These are phyloP conservation scores for Pulicaria dysenterica DNA, from an alignment of 129 eudicot genomes.

Conservation along the genomic window DNA sequence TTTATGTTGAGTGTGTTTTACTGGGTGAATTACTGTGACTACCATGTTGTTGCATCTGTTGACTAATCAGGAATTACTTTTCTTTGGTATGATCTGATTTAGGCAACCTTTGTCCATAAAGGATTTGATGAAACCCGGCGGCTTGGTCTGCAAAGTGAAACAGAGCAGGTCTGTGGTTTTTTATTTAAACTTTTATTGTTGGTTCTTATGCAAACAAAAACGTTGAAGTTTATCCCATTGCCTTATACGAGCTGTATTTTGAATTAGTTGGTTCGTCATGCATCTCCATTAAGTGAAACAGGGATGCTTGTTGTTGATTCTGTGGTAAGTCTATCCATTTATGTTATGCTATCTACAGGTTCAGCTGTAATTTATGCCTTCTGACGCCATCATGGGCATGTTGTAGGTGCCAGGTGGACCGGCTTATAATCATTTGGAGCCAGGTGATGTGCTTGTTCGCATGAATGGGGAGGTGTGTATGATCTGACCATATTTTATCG, in stretches of 20 bases:
- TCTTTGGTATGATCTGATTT: conserved; percentile 34
- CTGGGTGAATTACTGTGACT: conserved; percentile 13
- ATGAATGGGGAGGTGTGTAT: conserved; percentile 78
- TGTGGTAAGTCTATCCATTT: conserved; percentile 60
- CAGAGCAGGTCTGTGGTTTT: conserved; percentile 68
- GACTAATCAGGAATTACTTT: conserved; percentile 5
- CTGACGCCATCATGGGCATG: conserved; percentile 24
- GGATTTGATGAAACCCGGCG: conserved; percentile 98
- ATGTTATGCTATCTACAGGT: conserved; percentile 4
- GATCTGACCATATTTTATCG: conserved; percentile 5
- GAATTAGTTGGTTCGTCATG: conserved; percentile 86
- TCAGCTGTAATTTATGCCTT: conserved; percentile 3
- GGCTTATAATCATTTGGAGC: conserved; percentile 72
- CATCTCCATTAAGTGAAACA: conserved; percentile 88
- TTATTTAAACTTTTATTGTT: not conserved
- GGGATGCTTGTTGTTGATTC: conserved; percentile 99
- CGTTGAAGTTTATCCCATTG: conserved; percentile 1
- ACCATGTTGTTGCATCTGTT: conserved; percentile 11
- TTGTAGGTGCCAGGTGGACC: conserved; percentile 99
- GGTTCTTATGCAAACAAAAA: not conserved
- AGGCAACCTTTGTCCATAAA: conserved; percentile 94
- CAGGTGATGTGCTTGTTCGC: conserved; percentile 94
- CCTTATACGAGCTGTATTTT: conserved; percentile 25
- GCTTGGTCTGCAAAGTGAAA: conserved; percentile 85
- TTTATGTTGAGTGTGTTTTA: not conserved